Base-by-base conservation (phyloP, 345 rosid species). In the Boechera stricta region DNA sequence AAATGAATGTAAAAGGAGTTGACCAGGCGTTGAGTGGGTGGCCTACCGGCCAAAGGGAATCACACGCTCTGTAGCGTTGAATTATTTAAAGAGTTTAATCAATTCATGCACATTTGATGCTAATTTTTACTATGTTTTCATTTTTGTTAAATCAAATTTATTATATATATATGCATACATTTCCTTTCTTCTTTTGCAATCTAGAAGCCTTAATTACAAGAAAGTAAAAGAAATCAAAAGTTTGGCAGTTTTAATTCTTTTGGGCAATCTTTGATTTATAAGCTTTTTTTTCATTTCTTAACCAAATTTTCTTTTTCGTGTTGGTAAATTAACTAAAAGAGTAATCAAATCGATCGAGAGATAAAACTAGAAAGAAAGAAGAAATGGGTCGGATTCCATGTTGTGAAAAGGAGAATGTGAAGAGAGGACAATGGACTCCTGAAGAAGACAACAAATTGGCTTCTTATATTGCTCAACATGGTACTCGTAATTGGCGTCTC, bases 401-500 rank as follows among this genome's bases (percentile, higher is more conserved):
- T 49, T 95, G 98, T 67, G 98, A 92, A 88, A 92, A 88, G 83
- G 96, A 91, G 62, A 91, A 79, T 65, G 98, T 95, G 78, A 91
- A 95, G 73, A 85, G 96, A 73, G 99, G 99, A 7, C 99, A 93
- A 63, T 93, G 99, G 99, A 92, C 98, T 35, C 98, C 96, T 45
- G 98, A 93, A 74, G 99, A 93, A 84, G 97, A 95, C 82, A 95
- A 93, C 84, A 93, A 95, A 78, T 86, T 95, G 65, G 87, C 97
- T 64, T 91, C 99, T 31, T 93, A 91, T 77, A 87, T 95, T 41
- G 87, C 96, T 76, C 92, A 93, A 79, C 98, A 91, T 28, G 98
- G 98, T 62, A 92, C 96, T 76, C 85, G 98, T 24, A 91, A 89
- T 84, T 92, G 98, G 94, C 94, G 94, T 26, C 97, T 95, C 82